Evolutionary conservation across 805 yeast species (phyloP).

Genomic region (Kodamaea hsintzibuensis): DNA sequence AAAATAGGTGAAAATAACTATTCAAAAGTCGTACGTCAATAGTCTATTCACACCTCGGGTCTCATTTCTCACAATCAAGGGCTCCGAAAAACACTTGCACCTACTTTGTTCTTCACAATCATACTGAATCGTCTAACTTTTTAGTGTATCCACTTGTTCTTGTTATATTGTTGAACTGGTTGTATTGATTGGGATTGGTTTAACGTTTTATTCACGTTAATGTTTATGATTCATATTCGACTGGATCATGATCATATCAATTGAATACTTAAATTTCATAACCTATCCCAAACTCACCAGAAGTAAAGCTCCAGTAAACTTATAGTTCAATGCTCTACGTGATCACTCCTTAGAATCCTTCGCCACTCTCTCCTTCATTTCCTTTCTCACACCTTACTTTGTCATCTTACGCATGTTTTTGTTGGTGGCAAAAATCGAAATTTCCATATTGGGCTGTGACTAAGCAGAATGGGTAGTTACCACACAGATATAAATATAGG

Average conservation of each 20-base stretch:
- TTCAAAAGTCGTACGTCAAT: not conserved
- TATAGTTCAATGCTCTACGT: not conserved
- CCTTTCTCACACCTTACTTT: not conserved
- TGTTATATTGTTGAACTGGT: not conserved
- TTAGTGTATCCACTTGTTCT: not conserved
- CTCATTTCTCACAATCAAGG: not conserved
- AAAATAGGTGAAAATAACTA: not conserved
- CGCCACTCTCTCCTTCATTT: not conserved
- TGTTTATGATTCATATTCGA: not conserved
- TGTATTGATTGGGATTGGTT: not conserved
- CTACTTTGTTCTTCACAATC: not conserved
- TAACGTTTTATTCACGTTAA: not conserved
- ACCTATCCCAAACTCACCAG: too few species aligned
- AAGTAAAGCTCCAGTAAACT: too few species aligned
- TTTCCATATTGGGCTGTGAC: not conserved
- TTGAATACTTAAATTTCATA: too few species aligned
- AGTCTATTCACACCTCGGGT: not conserved
- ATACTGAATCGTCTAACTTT: not conserved
- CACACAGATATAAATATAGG: conserved; percentile 1
- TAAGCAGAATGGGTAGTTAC: not conserved
- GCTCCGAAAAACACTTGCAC: not conserved
- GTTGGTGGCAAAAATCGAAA: conserved; percentile 1
- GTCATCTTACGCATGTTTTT: not conserved
- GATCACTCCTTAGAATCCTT: too few species aligned
- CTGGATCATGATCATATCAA: not conserved